Evolutionary conservation across 768 basidiomycete genomes (phyloP).

Genomic region (Naganishia friedmannii): DNA sequence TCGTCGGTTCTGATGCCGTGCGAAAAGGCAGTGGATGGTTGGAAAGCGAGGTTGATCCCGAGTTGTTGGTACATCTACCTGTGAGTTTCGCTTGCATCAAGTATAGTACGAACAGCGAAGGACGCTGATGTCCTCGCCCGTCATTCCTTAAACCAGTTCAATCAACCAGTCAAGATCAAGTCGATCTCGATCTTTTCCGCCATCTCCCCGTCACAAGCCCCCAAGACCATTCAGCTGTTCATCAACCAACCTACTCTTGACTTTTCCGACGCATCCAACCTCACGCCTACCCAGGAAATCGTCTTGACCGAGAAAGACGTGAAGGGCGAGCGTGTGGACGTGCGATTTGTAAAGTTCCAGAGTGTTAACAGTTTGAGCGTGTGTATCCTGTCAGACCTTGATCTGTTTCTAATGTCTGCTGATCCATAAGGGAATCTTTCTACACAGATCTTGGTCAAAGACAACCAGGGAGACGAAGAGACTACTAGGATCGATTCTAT

Average conservation of each 20-base stretch:
- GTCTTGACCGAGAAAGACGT: slow-evolving; percentile 44
- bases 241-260: slow-evolving; percentile 50
- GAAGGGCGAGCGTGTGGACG: slow-evolving; percentile 46
- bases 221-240: slow-evolving; percentile 50
- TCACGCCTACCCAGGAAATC: slow-evolving; percentile 48
- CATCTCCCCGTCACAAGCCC: slow-evolving; percentile 45
- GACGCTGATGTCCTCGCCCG: neutral
- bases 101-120: neutral
- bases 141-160: slow-evolving; percentile 35
- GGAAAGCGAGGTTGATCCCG: slow-evolving; percentile 52
- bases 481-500: slow-evolving; percentile 51
- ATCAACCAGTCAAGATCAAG: slow-evolving; percentile 47
- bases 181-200: slow-evolving; percentile 48
- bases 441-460: slow-evolving; percentile 48
- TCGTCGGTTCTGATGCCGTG: slow-evolving; percentile 45
- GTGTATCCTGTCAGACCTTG: neutral
- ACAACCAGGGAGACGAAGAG: slow-evolving; percentile 52
- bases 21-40: slow-evolving; percentile 46
- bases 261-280: slow-evolving; percentile 44
- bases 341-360: slow-evolving; percentile 52
- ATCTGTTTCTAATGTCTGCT: neutral
- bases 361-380: slow-evolving; percentile 41
- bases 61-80: slow-evolving; percentile 48
- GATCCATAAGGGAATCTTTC: neutral
- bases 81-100: slow-evolving; percentile 18